Conservation (phyloP, 1,284 basidiomycete genomes). For the Trametes pubescens region DNA sequence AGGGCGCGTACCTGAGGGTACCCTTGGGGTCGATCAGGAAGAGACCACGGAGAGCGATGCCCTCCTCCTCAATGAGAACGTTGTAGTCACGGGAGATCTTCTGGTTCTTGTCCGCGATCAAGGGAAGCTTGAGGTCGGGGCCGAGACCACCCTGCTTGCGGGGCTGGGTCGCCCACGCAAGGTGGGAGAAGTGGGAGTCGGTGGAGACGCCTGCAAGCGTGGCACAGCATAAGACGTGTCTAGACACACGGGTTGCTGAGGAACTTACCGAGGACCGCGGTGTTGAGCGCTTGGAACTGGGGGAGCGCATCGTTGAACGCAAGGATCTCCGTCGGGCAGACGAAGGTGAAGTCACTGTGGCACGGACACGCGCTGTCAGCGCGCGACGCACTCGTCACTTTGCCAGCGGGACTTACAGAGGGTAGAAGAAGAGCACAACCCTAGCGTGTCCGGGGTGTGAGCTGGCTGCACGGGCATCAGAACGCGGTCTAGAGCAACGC, state of each 20-base stretch:
- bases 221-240: not conserved
- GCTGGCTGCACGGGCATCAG: constrained; percentile 6
- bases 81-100: constrained; percentile 80
- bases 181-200: constrained; percentile 89
- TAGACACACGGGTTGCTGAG: not conserved
- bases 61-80: constrained; percentile 86
- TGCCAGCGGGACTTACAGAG: constrained; percentile 60
- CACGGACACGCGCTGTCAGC: constrained; percentile 4
- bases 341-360: constrained; percentile 80
- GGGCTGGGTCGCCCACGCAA: constrained; percentile 84
- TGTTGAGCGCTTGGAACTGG: constrained; percentile 77
- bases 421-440: constrained; percentile 65
- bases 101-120: constrained; percentile 79
- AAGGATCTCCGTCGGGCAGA: constrained; percentile 93
- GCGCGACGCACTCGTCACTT: constrained; percentile 25
- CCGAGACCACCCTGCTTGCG: constrained; percentile 89
- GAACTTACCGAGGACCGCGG: constrained; percentile 75
- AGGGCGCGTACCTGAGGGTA: constrained; percentile 61
- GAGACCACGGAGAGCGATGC: constrained; percentile 85
- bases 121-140: constrained; percentile 82
- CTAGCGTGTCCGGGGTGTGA: constrained; percentile 15
- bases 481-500: constrained; percentile 31
- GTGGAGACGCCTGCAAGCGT: constrained; percentile 70
- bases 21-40: constrained; percentile 94
- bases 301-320: constrained; percentile 89